These are phyloP conservation scores for Ceratocystis eucalypticola DNA, from an alignment of 2,329 filamentous ascomycete species.

Conservation along the genomic window DNA sequence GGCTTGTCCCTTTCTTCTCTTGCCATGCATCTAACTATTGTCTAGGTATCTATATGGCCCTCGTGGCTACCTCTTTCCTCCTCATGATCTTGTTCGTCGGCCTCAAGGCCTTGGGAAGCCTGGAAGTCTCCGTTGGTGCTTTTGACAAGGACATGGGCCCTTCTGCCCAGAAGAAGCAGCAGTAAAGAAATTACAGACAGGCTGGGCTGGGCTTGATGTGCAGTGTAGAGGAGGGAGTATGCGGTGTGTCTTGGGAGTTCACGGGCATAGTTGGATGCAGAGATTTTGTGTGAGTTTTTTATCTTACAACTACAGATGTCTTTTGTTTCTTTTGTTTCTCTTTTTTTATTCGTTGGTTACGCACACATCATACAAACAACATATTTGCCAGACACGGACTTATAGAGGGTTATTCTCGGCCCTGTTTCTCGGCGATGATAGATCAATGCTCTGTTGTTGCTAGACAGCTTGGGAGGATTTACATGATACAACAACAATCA, in stretches of 20 bases:
- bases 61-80: constrained; percentile 57
- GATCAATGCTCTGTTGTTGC: neutral
- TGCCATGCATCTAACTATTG: neutral
- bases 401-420: neutral
- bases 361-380: neutral
- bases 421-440: neutral
- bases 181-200: constrained; percentile 3
- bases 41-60: constrained; percentile 75
- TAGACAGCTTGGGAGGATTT: neutral
- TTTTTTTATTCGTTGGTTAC: neutral
- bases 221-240: neutral
- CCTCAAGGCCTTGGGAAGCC: constrained; percentile 58
- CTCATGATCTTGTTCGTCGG: constrained; percentile 68
- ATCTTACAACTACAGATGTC: neutral
- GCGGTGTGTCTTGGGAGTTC: neutral
- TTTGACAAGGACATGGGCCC: constrained; percentile 95
- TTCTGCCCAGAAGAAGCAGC: constrained; percentile 66
- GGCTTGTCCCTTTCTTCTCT: neutral
- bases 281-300: neutral
- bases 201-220: neutral
- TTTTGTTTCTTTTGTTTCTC: neutral
- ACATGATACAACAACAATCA: neutral
- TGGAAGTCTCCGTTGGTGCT: constrained; percentile 83
- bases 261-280: neutral
- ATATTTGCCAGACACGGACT: neutral